Conservation (phyloP, 2,329 filamentous ascomycete species). For the Huntiella omanensis region DNA sequence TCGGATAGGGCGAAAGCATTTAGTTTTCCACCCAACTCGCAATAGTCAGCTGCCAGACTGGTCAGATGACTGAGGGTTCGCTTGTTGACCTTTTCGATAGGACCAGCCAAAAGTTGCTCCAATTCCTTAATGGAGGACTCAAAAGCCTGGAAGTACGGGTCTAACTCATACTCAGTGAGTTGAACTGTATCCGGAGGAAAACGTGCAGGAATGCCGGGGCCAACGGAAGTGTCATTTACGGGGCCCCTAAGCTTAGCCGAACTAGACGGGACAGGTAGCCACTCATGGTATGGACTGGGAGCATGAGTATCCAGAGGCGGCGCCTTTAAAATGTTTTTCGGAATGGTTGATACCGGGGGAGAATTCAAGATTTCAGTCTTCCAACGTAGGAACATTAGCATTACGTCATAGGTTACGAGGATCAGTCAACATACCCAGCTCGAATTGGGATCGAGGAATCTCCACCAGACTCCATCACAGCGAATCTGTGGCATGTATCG, state of each 20-base stretch:
- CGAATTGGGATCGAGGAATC: constrained; percentile 90
- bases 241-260: constrained; percentile 56
- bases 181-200: constrained; percentile 66
- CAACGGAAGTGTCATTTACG: constrained; percentile 16
- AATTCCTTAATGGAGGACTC: constrained; percentile 84
- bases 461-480: constrained; percentile 92
- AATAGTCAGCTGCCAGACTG: constrained; percentile 67
- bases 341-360: constrained; percentile 74
- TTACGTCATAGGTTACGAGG: constrained; percentile 12
- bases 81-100: constrained; percentile 92
- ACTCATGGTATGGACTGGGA: constrained; percentile 68
- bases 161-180: constrained; percentile 73
- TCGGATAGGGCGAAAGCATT: constrained; percentile 95
- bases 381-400: constrained; percentile 13
- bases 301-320: constrained; percentile 94
- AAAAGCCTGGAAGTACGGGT: constrained; percentile 89
- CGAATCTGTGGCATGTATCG: constrained; percentile 80
- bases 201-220: constrained; percentile 24
- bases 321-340: constrained; percentile 84
- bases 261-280: constrained; percentile 64
- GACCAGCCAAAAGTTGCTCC: constrained; percentile 70
- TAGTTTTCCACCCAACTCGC: constrained; percentile 85
- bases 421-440: constrained; percentile 57
- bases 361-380: constrained; percentile 91
- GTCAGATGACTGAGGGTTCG: constrained; percentile 73